phyloP scores from a whole-genome alignment of 768 basidiomycete genomes.

The Naganishia friedmannii region DNA sequence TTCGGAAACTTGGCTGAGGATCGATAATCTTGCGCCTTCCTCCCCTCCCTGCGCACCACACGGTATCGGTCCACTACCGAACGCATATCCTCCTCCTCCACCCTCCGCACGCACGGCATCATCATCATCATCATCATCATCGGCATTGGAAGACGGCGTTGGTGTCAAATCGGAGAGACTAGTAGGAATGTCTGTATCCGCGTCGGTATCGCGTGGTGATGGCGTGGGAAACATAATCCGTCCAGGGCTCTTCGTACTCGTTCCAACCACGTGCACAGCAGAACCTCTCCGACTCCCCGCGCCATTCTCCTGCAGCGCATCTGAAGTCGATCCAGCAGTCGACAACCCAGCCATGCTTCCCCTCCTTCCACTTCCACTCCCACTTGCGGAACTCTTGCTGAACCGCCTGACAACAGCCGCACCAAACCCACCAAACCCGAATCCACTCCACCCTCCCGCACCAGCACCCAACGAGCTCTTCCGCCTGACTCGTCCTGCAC shows the following conservation, averaged over 20 bases:
- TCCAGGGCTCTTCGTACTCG: not conserved
- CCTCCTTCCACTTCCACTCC: not conserved
- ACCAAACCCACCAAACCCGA: slow-evolving; percentile 22
- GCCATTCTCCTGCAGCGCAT: not conserved
- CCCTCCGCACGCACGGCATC: not conserved
- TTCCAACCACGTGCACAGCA: not conserved
- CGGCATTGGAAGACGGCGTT: slow-evolving; percentile 5
- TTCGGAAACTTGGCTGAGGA: slow-evolving; percentile 21
- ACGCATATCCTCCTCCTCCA: not conserved
- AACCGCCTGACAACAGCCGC: slow-evolving; percentile 9
- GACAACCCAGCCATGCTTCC: slow-evolving; percentile 14
- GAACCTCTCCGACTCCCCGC: slow-evolving; percentile 5
- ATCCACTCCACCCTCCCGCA: slow-evolving; percentile 6
- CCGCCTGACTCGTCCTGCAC: slow-evolving; percentile 4
- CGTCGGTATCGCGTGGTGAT: slow-evolving; percentile 13
- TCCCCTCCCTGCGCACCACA: not conserved
- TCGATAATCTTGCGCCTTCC: not conserved
- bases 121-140: not conserved
- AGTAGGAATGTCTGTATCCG: too few species aligned
- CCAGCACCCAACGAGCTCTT: slow-evolving; percentile 9
- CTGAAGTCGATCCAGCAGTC: not conserved
- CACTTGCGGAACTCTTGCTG: slow-evolving; percentile 3
- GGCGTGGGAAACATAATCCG: slow-evolving; percentile 8
- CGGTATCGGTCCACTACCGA: not conserved
- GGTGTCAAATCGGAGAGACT: slow-evolving; percentile 14